Evolutionary conservation across 176 grass and related monocot genomes (phyloP).

Genomic region (Tuctoria greenei): DNA sequence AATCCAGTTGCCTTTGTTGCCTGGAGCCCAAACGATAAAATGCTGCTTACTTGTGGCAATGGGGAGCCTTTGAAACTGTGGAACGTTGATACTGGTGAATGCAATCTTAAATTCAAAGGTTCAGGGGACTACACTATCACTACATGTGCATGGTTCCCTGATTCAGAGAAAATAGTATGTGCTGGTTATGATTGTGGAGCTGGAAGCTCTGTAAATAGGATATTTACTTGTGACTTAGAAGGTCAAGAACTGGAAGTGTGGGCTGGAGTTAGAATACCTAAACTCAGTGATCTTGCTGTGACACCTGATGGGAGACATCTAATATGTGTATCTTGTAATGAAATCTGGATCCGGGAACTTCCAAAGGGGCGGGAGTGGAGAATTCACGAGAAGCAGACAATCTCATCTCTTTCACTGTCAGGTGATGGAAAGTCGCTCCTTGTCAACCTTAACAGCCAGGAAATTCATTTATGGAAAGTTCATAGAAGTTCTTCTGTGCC

Average conservation of each 20-base stretch:
- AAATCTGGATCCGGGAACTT: constrained; percentile 85
- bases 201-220: constrained; percentile 53
- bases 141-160: constrained; percentile 93
- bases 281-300: constrained; percentile 77
- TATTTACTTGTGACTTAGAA: constrained; percentile 86
- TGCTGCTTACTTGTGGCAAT: constrained; percentile 82
- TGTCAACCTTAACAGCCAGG: constrained; percentile 89
- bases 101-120: constrained; percentile 55
- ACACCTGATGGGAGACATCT: constrained; percentile 72
- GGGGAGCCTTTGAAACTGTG: constrained; percentile 77
- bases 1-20: constrained; percentile 72
- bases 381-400: constrained; percentile 63
- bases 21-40: constrained; percentile 87
- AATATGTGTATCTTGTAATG: constrained; percentile 66
- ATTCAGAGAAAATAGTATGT: constrained; percentile 90
- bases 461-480: constrained; percentile 90
- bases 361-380: constrained; percentile 63
- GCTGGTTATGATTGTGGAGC: constrained; percentile 51
- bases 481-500: constrained; percentile 46
- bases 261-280: constrained; percentile 94
- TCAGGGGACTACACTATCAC: constrained; percentile 42
- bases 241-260: constrained; percentile 73
- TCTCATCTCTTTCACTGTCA: constrained; percentile 82
- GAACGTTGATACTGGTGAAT: constrained; percentile 71
- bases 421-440: constrained; percentile 75